Base-by-base conservation (phyloP, 176 grass and related monocot genomes). In the Pontederia crassipes region DNA sequence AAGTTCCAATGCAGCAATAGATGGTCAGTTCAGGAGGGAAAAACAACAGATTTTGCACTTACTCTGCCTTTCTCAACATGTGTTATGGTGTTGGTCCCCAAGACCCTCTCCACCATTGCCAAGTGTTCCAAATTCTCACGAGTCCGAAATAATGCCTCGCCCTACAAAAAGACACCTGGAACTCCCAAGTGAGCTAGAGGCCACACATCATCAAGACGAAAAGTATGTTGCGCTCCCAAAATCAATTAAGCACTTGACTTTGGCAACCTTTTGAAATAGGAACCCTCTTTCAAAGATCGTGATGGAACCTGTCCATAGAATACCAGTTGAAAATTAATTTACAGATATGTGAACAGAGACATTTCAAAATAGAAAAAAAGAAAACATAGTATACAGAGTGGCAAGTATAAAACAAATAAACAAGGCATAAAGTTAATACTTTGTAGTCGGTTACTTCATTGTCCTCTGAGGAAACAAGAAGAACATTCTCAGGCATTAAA, bases 401-500 rank as follows among this genome's bases (percentile, higher is more conserved):
- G 6, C 32, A 40, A 40, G 32, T 40, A 40, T 9, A 50, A 27
- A 12, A 65, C 46, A 65, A 73, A 74, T 40, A 40, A 3, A 1
- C 32, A 40, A 40, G 32, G 2, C 32, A 40, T 40, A 40, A 40
- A 40, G 32, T 3, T 49, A 85, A 82, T 98, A 98, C 88, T 98
- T 98, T 98, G 84, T 85, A 92, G 76, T 98, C 83, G 0, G 88
- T 87, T 75, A 98, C 87, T 98, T 89, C 86, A 85, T 74, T 98
- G 79, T 79, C 92, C 87, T 92, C 87, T 16, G 78, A 74, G 63
- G 93, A 98, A 86, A 89, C 84, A 81, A 98, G 93, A 71, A 98
- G 93, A 81, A 98, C 83, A 79, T 98, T 98, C 93, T 98, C 93
- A 83, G 87, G 93, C 93, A 92, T 98, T 92, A 92, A 92, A 92